Evolutionary conservation across 108 stramenopile species (phyloP).

Genomic region (Stephanodiscus minutulus): DNA sequence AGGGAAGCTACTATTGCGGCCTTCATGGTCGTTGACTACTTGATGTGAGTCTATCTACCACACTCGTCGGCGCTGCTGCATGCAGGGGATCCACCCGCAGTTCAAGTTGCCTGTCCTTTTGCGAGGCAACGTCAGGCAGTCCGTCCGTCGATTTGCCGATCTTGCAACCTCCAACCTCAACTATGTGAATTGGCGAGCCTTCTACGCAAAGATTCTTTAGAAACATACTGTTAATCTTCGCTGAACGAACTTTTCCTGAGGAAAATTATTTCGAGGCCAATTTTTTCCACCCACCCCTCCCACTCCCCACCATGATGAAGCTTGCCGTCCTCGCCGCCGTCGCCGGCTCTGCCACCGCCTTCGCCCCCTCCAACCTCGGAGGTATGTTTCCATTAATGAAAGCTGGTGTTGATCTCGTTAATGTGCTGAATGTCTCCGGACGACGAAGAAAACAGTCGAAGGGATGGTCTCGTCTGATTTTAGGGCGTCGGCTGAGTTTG

Average conservation of each 20-base stretch:
- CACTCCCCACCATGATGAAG: constrained; percentile 33
- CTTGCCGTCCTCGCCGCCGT: constrained; percentile 33
- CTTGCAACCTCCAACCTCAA: constrained; percentile 7
- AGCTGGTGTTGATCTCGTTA: not conserved
- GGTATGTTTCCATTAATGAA: constrained; percentile 25
- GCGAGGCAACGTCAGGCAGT: constrained; percentile 6
- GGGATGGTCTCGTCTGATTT: not conserved
- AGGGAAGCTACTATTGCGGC: constrained; percentile 60
- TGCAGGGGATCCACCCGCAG: too few species aligned
- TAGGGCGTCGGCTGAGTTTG: not conserved
- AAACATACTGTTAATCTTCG: not conserved
- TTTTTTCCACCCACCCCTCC: not conserved
- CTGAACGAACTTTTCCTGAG: not conserved
- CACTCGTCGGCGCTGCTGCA: not conserved
- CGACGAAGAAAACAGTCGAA: too few species aligned
- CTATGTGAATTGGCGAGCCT: constrained; percentile 1
- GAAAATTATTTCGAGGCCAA: not conserved
- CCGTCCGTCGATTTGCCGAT: constrained; percentile 16
- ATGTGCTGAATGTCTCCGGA: not conserved
- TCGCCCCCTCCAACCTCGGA: constrained; percentile 42
- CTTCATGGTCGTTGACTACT: constrained; percentile 60
- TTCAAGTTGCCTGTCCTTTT: not conserved
- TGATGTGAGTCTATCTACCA: constrained; percentile 10
- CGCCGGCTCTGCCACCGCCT: constrained; percentile 46
- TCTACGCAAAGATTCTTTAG: not conserved